Evolutionary conservation across 2,329 filamentous ascomycete genomes (phyloP), one percentile per base, ranked within the genome.

Genomic region (Epichloe sibirici): DNA sequence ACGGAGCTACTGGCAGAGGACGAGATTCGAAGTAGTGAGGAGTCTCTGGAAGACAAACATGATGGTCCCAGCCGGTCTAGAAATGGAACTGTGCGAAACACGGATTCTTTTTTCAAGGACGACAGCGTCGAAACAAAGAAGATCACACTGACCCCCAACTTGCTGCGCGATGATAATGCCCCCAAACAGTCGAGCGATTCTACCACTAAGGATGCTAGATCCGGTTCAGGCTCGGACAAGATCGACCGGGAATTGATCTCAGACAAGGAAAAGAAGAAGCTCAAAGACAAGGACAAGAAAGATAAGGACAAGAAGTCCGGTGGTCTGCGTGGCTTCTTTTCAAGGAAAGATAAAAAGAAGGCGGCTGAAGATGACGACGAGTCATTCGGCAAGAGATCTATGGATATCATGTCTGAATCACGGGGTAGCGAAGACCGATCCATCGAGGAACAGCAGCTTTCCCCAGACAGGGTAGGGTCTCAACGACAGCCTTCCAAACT

Each of bases 31-130:
- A 78, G 72, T 48, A 88, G 82, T 59, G 86, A 89, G 52, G 87
- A 91, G 45, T 77, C 80, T 3, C 77, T 84, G 53, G 79, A 82
- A 47, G 70, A 67, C 46, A 81, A 75, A 56, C 61, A 68, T 53
- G 73, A 78, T 43, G 71, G 71, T 2, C 70, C 72, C 2, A 77
- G 76, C 64, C 81, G 85, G 64, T 90, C 88, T 38, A 82, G 85
- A 57, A 94, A 95, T 60, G 90, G 90, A 43, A 91, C 87, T 23
- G 79, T 95, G 45, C 81, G 91, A 57, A 94, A 94, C 65, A 91
- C 89, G 4, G 91, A 97, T 69, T 95, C 91, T 1, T 96, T 97
- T 74, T 96, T 96, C 75, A 95, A 90, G 68, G 93, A 97, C 63
- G 91, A 98, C 63, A 89, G 82, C 35, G 86, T 89, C 39, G 93